Base-by-base conservation (phyloP, 2,329 filamentous ascomycete genomes). In the Harringtonia lauricola region DNA sequence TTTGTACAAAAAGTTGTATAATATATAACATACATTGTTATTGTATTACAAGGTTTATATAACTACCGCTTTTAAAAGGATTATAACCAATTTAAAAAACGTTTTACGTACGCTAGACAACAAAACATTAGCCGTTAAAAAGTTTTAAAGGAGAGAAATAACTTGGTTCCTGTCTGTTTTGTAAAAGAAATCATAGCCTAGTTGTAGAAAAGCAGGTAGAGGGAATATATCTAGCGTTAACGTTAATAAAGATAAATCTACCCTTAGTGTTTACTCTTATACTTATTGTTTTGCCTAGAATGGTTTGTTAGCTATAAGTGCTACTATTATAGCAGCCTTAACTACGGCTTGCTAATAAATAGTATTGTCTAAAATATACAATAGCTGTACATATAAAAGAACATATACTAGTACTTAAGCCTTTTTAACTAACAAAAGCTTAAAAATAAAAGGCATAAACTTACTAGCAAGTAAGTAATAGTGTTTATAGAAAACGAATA, bases 1-100 rank as follows among this genome's bases (percentile, higher is more conserved):
- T 60, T 95, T 87, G 57, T 95, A 86, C 24, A 95, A 66, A 51
- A 95, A 87, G 59, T 95, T 89, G 57, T 88, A 90, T n/a, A 95
- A 68, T 8, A 86, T 83, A 57, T 92, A 90, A 59, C 87, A 94
- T 17, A 86, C 83, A 49, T 79, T 78, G 56, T 87, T 85, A 58
- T 94, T 81, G 57, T 83, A 94, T 42, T 86, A 70, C 0, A 86
- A 89, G 0, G 83, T 89, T 51, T 76, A 79, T 51, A 81, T 78
- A 2, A 86, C 80, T 2, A 83, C 77, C 1, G 81, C 79, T 57
- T 83, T 86, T 57, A 92, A 69, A 24, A 92, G 66, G 24, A 70
- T 67, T 54, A 79, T 79, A 60, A 94, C 90, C 0, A 82, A 74
- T 51, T 84, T 76, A 4, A 85, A 83, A 59, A 92, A 94, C 1